phyloP scores from a whole-genome alignment of 768 basidiomycete species.

The Rickenella mellea region DNA sequence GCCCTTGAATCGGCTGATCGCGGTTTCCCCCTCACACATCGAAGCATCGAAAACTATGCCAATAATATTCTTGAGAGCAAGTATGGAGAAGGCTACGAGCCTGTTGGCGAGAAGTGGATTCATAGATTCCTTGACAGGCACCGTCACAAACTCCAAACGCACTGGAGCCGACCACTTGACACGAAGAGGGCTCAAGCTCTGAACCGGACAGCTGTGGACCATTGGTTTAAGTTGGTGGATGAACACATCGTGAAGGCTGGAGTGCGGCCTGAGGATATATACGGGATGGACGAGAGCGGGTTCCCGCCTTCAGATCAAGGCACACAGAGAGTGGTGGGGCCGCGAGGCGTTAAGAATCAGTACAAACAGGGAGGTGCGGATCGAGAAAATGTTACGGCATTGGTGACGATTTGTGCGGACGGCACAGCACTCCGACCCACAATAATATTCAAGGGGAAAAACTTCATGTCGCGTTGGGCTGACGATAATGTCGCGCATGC shows the following conservation, averaged over 20 bases:
- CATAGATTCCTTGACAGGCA: conserved; percentile 19
- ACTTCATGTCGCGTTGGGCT: conserved; percentile 20
- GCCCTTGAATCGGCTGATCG: conserved; percentile 18
- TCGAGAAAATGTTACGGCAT: conserved; percentile 24
- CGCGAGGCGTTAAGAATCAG: conserved; percentile 16
- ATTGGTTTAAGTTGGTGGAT: conserved; percentile 26
- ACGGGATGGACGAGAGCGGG: conserved; percentile 28
- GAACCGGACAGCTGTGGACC: conserved; percentile 19
- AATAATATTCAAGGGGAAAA: conserved; percentile 30
- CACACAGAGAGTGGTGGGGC: conserved; percentile 8
- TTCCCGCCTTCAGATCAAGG: conserved; percentile 2
- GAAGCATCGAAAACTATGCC: conserved; percentile 14
- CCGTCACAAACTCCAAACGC: conserved; percentile 18
- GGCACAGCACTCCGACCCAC: conserved; percentile 21
- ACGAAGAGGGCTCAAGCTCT: conserved; percentile 19
- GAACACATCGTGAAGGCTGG: conserved; percentile 11
- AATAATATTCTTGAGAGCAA: conserved; percentile 16
- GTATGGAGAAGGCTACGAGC: conserved; percentile 7
- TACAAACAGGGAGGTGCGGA: conserved; percentile 22
- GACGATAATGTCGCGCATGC: conserved; percentile 27
- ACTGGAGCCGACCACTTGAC: conserved; percentile 23
- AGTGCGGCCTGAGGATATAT: conserved; percentile 9
- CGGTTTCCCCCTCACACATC: conserved; percentile 15
- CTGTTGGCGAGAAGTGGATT: conserved; percentile 21
- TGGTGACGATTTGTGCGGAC: conserved; percentile 33